These are phyloP conservation scores for Trametes versicolor DNA, from an alignment of 1,284 basidiomycete species.

Conservation along the genomic window DNA sequence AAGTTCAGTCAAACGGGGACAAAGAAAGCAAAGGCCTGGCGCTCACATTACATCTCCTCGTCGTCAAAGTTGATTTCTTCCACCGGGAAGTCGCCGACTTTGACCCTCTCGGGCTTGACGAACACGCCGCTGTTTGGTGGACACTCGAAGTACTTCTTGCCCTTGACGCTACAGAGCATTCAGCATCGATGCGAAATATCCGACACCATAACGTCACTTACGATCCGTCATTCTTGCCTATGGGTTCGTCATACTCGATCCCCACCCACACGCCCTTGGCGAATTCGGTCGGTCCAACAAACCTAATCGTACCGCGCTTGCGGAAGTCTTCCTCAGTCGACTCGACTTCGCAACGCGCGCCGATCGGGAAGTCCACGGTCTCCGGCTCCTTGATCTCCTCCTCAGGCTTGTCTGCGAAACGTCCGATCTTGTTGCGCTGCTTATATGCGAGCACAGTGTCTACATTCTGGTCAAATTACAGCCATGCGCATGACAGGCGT, in stretches of 20 bases:
- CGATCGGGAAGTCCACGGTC: conserved; percentile 61
- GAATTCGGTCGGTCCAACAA: conserved; percentile 86
- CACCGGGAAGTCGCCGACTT: conserved; percentile 88
- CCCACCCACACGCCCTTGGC: conserved; percentile 89
- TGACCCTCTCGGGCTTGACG: conserved; percentile 86
- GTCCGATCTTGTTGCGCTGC: conserved; percentile 88
- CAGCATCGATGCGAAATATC: no score
- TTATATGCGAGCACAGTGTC: conserved; percentile 95
- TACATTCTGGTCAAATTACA: conserved; percentile 41
- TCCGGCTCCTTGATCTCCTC: conserved; percentile 46
- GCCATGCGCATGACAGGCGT: conserved; percentile 16
- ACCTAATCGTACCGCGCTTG: conserved; percentile 87
- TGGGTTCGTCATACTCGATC: conserved; percentile 95
- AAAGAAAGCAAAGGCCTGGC: neutral
- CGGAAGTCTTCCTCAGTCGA: conserved; percentile 70
- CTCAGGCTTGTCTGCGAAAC: conserved; percentile 71
- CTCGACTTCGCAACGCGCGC: conserved; percentile 87
- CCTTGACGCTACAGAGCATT: conserved; percentile 72
- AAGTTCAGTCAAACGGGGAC: neutral
- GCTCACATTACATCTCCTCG: conserved; percentile 53
- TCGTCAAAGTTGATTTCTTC: conserved; percentile 78
- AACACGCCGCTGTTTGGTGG: conserved; percentile 85
- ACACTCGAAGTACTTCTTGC: conserved; percentile 87
- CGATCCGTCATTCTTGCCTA: conserved; percentile 96
- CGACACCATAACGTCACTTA: conserved; percentile 55